Conservation (phyloP, 805 yeast species). For the Candida xiaguanensis region DNA sequence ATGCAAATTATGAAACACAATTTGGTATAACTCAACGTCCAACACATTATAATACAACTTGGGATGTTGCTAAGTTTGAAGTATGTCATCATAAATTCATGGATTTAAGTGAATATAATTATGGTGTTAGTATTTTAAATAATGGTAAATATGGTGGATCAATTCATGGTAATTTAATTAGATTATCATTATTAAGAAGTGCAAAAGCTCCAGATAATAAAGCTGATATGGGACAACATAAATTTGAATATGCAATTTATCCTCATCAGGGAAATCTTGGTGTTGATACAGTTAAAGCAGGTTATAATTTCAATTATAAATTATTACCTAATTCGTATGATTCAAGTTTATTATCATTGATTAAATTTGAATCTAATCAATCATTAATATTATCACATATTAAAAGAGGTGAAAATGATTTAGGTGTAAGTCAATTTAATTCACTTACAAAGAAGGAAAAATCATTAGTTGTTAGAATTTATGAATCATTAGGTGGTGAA, state of each 20-base stretch:
- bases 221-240: constrained; percentile 91
- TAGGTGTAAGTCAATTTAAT: constrained; percentile 47
- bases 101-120: constrained; percentile 80
- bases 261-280: constrained; percentile 77
- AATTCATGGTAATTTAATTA: constrained; percentile 88
- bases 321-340: constrained; percentile 18
- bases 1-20: constrained; percentile 88
- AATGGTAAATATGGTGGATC: constrained; percentile 89
- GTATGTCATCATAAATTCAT: constrained; percentile 93
- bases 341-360: constrained; percentile 15
- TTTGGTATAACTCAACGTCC: constrained; percentile 90
- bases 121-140: constrained; percentile 84
- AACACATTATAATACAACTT: constrained; percentile 88
- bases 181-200: constrained; percentile 80
- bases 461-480: constrained; percentile 64
- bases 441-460: constrained; percentile 33
- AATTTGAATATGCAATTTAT: constrained; percentile 74
- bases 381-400: constrained; percentile 69
- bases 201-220: constrained; percentile 93
- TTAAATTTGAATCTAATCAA: constrained; percentile 42
- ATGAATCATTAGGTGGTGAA: constrained; percentile 85
- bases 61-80: constrained; percentile 97
- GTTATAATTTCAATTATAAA: constrained; percentile 73
- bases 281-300: constrained; percentile 64
- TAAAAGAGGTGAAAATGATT: constrained; percentile 87